Base-by-base conservation (phyloP, 2,329 filamentous ascomycete genomes). In the Fusarium concolor region DNA sequence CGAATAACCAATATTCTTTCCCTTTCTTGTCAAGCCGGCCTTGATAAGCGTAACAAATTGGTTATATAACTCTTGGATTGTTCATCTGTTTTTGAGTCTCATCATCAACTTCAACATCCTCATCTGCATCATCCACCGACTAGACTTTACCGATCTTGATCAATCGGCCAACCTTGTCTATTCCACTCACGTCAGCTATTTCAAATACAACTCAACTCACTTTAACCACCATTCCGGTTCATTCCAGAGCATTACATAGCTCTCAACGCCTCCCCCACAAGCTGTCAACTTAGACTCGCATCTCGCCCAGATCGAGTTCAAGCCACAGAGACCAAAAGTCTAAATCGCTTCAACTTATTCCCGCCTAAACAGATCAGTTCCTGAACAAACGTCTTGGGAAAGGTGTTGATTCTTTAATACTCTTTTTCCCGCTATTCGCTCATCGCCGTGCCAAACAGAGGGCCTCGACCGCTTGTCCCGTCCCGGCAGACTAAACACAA, bases 1-100 rank as follows among this genome's bases (percentile, higher is more conserved):
- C 31, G 51, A 54, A 60, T 38, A 47, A 60, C 33, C 67, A 67
- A 65, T 71, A 67, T 71, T 62, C 39, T 65, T 71, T 70, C 67
- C 68, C 65, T 24, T 24, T 24, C 22, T 74, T 67, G 35, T 56
- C 65, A 72, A 72, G 71, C 70, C 61, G 70, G 69, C 46, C 70
- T 74, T 74, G 69, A 68, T 62, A 52, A 26, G 5, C 8, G 26
- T 26, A n/a, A 37, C 20, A 46, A 29, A 11, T 44, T 65, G 51
- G 55, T 57, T 68, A 68, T 65, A 68, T 68, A 68, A 67, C 56
- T 65, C 55, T 54, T 57, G 55, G 31, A 22, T 10, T 44, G 22
- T 50, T 64, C 46, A 22, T 51, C 31, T 38, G 26, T 62, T 58
- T 54, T 31, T 24, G 33, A 39, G 28, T 54, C 41, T 42, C 39